Evolutionary conservation across 257 asterid species (phyloP).

Genomic region (Fraxinus pennsylvanica): DNA sequence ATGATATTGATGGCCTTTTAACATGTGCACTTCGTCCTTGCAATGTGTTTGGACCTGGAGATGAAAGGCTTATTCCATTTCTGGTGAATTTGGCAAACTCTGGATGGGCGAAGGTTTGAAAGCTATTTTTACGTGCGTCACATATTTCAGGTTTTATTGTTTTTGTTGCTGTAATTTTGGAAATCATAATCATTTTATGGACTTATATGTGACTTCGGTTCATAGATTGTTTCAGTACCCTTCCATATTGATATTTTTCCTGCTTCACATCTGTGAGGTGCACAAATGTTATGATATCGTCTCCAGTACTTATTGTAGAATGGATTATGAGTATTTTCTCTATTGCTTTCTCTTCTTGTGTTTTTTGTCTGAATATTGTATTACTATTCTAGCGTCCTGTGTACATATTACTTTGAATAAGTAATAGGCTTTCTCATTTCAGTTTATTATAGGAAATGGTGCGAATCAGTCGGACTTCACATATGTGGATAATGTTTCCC

Average conservation of each 20-base stretch:
- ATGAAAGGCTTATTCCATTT: constrained; percentile 60
- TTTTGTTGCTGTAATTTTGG: constrained; percentile 12
- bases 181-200: constrained; percentile 17
- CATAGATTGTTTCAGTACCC: constrained; percentile 1
- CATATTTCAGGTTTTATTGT: constrained; percentile 2
- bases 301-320: constrained; percentile 6
- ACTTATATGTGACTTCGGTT: constrained; percentile 17
- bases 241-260: constrained; percentile 10
- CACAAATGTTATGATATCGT: background rate
- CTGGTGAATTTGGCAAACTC: constrained; percentile 67
- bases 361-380: constrained; percentile 22
- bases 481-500: constrained; percentile 84
- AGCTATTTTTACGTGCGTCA: constrained; percentile 23
- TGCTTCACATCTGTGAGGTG: background rate
- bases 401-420: constrained; percentile 55
- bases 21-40: constrained; percentile 85
- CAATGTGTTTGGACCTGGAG: constrained; percentile 90
- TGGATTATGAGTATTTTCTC: constrained; percentile 19
- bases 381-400: constrained; percentile 25
- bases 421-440: constrained; percentile 93
- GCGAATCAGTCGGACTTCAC: constrained; percentile 71
- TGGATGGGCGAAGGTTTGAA: constrained; percentile 76
- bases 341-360: background rate
- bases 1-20: constrained; percentile 72
- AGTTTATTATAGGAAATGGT: constrained; percentile 92